phyloP scores from a whole-genome alignment of 2,329 filamentous ascomycete species.

The Monosporascus ibericus region DNA sequence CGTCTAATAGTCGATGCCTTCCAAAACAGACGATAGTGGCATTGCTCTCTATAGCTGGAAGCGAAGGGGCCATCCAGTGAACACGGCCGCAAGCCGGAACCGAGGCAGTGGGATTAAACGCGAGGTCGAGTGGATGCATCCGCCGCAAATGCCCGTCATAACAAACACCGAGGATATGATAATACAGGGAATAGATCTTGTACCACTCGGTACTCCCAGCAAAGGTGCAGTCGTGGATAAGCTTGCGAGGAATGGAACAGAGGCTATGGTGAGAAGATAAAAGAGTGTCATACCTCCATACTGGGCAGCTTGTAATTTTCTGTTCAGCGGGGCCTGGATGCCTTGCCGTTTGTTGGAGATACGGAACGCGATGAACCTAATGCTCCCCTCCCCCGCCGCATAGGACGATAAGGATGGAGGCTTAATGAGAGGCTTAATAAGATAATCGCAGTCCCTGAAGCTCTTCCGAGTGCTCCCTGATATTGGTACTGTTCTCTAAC shows the following conservation, averaged over 20 bases:
- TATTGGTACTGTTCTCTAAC: background rate
- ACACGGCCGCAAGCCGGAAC: background rate
- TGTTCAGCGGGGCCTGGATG: background rate
- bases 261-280: slow-evolving; percentile 2
- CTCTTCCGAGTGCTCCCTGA: background rate
- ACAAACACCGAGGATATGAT: background rate
- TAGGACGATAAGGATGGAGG: slow-evolving; percentile 12
- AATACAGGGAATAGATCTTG: slow-evolving; percentile 2
- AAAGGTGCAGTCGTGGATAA: slow-evolving; percentile 6
- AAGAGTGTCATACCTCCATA: slow-evolving; percentile 23
- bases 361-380: slow-evolving; percentile 18
- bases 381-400: slow-evolving; percentile 21
- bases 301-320: background rate
- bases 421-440: slow-evolving; percentile 2
- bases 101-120: background rate
- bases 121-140: background rate
- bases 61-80: background rate
- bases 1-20: background rate
- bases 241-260: slow-evolving; percentile 1
- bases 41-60: background rate
- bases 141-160: background rate
- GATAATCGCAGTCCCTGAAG: background rate
- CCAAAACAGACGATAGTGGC: background rate
- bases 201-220: slow-evolving; percentile 18
- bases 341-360: slow-evolving; percentile 14